Evolutionary conservation across 257 asterid species (phyloP), one percentile per base, ranked within the genome.

Genomic region (Leonotis leonurus): DNA sequence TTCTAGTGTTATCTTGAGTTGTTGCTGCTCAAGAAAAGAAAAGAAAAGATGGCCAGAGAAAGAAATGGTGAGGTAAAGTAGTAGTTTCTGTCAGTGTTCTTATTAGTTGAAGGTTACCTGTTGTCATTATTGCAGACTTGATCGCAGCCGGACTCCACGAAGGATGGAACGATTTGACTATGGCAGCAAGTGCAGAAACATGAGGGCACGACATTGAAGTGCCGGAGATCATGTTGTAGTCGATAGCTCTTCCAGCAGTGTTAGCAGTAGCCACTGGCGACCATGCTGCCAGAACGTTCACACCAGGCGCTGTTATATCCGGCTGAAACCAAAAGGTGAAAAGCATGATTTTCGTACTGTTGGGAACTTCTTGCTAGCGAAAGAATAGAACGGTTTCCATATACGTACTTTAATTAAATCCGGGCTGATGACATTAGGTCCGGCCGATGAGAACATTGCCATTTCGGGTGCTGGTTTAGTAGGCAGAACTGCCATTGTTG

Each of bases 191-290:
- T 50, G 81, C 89, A 26, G 89, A 73, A 24, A 72, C 87, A 62
- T 85, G 93, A 2, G 93, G 87, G 56, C 86, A 78, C 44, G 93
- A 40, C 93, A 85, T 80, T 32, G 89, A 85, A 60, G 89, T 85
- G 25, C 89, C 93, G 6, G 89, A 82, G 41, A 75, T 32, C 14
- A 81, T 79, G 73, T 85, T 77, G 22, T 73, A 82, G 56, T 80
- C 72, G 3, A 67, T 53, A 27, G 77, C 41, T 64, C 73, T 71
- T 43, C 81, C 89, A 48, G 80, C 85, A 24, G 85, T 68, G 41
- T 4, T 13, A 6, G 7, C 65, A 27, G 77, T 60, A 18, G 81
- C 58, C 26, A 68, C 54, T 4, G 92, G 92, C 37, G 90, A 81
- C 88, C 92, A 84, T 56, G 84, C 86, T 36, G 92, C 88, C 43